Evolutionary conservation across 169 alveolate genomes (phyloP), one percentile per base, ranked within the genome.

Genomic region (Cryptosporidium andersoni): DNA sequence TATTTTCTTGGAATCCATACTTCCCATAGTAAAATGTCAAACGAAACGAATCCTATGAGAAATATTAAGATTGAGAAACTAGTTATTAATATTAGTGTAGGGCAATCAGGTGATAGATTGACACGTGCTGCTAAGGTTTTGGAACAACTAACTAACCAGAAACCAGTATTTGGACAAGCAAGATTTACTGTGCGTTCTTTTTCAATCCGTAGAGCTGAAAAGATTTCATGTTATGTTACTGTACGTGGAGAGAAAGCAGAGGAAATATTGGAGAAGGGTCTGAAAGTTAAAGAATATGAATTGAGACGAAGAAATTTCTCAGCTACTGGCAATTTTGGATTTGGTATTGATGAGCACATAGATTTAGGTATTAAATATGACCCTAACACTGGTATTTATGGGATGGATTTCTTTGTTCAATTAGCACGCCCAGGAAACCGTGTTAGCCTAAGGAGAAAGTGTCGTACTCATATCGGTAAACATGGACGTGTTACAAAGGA

Each of bases 331-430:
- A 97, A 97, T 95, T 98, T 98, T 90, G 99, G 99, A 1, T 98
- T 98, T 89, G 99, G 99, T 66, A 98, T 98, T 89, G 96, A 96
- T 88, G 99, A 98, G 90, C 99, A 98, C 92, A 98, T 98, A 80
- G 99, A 98, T 89, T 90, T 98, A 55, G 99, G 99, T 34, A 93
- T 98, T 64, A 98, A 98, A 90, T 98, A 98, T 93, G 99, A 98
- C 92, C 99, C 99, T 1, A 74, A 51, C 40, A 67, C 94, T 89
- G 98, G 99, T 89, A 98, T 98, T 80, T 98, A 97, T 94, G 99
- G 99, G 64, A 96, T 98, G 99, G 99, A 98, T 91, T 98, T 98
- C 97, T 98, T 96, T 93, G 98, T 98, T 64, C 99, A 98, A 89
- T 91, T 98, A 82, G 91, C 96, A 64, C 97, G 99, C 88, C 98